A percentile compares a stretch with the other conserved stretches of the same genome.
Evolutionary conservation across 1,139 yeast species (phyloP).

Genomic region (Suhomyces maxii): DNA sequence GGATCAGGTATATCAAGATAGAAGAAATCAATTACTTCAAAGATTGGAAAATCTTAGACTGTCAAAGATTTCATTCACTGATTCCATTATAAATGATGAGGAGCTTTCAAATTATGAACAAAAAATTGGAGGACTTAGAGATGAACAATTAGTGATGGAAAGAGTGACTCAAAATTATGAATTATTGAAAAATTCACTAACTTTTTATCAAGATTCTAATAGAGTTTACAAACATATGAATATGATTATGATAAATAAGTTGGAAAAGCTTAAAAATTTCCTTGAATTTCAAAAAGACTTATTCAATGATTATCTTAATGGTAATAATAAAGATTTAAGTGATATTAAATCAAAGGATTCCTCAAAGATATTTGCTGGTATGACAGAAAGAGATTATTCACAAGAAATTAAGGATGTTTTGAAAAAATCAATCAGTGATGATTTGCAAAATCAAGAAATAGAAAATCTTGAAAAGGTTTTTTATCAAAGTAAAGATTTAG

Average conservation of each 20-base stretch:
- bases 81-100: conserved; percentile 26
- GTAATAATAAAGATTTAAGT: conserved; percentile 24
- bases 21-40: conserved; percentile 26
- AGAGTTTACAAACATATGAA: conserved; percentile 37
- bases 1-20: conserved; percentile 21
- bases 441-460: conserved; percentile 3
- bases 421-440: conserved; percentile 16
- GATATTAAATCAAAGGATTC: conserved; percentile 41
- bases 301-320: conserved; percentile 26
- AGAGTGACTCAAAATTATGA: conserved; percentile 38
- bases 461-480: conserved; percentile 3
- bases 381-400: conserved; percentile 31
- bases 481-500: conserved; percentile 3
- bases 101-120: conserved; percentile 34
- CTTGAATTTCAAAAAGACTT: conserved; percentile 38
- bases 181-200: conserved; percentile 31
- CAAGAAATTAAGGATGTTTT: conserved; percentile 29
- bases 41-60: conserved; percentile 27
- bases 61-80: conserved; percentile 27
- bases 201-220: conserved; percentile 43
- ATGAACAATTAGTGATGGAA: conserved; percentile 37
- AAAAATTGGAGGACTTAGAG: conserved; percentile 36
- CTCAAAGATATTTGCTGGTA: conserved; percentile 33
- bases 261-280: conserved; percentile 41
- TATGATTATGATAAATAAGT: conserved; percentile 31